Evolutionary conservation across 2,329 filamentous ascomycete species (phyloP).

Genomic region (Apiospora koreana): DNA sequence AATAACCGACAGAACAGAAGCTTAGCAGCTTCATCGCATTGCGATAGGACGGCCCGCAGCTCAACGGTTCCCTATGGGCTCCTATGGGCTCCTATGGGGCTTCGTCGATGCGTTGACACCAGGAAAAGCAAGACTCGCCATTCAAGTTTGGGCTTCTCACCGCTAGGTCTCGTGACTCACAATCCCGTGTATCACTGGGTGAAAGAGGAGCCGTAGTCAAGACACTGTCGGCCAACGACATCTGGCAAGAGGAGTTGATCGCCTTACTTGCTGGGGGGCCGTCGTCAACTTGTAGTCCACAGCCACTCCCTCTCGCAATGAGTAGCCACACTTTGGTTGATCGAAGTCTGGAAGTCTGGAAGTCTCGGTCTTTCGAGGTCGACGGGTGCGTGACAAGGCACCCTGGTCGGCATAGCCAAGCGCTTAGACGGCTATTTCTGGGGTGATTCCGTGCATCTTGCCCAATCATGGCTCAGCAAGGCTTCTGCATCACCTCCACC

Average conservation of each 20-base stretch:
- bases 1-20: background rate
- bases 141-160: background rate
- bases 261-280: background rate
- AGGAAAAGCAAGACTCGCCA: background rate
- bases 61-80: background rate
- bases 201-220: background rate
- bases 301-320: background rate
- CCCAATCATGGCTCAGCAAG: slow-evolving; percentile 29
- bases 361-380: background rate
- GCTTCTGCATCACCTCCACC: slow-evolving; percentile 26
- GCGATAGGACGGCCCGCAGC: background rate
- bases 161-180: slow-evolving; percentile 2
- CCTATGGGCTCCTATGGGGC: background rate
- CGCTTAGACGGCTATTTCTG: slow-evolving; percentile 33
- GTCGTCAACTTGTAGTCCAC: slow-evolving; percentile 7
- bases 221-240: background rate
- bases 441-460: slow-evolving; percentile 21
- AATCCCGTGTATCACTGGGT: background rate
- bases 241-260: background rate
- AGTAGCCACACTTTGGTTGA: background rate
- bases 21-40: background rate
- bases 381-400: slow-evolving; percentile 21
- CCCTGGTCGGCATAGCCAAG: slow-evolving; percentile 27
- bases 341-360: too few species aligned
- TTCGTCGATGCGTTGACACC: background rate